These are phyloP conservation scores for Pseudogymnoascus sp. DNA, from an alignment of 2,329 filamentous ascomycete genomes.

Conservation along the genomic window DNA sequence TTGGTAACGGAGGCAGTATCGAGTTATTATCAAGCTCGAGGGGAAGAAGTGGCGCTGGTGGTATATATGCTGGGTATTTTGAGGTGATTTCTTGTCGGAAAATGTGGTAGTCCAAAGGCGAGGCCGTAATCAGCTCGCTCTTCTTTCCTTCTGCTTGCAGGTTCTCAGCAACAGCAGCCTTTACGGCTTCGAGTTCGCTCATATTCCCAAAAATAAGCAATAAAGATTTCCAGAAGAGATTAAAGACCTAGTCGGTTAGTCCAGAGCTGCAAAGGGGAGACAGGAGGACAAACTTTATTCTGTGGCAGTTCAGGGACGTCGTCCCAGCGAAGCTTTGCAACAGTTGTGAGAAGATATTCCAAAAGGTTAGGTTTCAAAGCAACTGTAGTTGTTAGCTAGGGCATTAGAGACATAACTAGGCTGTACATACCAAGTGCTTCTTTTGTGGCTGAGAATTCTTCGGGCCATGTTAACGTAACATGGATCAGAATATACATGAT, in stretches of 20 bases:
- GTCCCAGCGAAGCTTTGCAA: conserved; percentile 66
- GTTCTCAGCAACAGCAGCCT: conserved; percentile 61
- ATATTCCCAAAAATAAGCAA: conserved; percentile 79
- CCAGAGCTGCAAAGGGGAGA: conserved; percentile 15
- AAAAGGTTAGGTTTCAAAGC: conserved; percentile 60
- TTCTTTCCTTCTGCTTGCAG: conserved; percentile 51
- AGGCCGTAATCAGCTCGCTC: conserved; percentile 77
- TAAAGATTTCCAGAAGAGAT: conserved; percentile 88
- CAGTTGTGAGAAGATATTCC: conserved; percentile 62
- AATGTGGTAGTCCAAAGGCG: conserved; percentile 89
- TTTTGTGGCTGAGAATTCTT: conserved; percentile 34
- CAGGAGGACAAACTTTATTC: conserved; percentile 47
- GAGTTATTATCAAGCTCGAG: conserved; percentile 87
- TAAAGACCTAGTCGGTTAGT: conserved; percentile 50
- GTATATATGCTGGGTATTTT: conserved; percentile 94
- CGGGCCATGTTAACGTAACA: conserved; percentile 45
- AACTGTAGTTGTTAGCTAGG: conserved; percentile 30
- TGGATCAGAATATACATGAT: conserved; percentile 56
- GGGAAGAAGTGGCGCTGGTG: conserved; percentile 73
- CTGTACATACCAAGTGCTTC: background rate
- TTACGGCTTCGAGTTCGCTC: conserved; percentile 64
- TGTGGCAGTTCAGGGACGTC: conserved; percentile 56
- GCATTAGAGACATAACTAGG: background rate
- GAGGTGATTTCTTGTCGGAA: conserved; percentile 96
- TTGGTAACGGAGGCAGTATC: conserved; percentile 76